phyloP scores from a whole-genome alignment of 805 yeast species.

The Yarrowia keelungensis region DNA sequence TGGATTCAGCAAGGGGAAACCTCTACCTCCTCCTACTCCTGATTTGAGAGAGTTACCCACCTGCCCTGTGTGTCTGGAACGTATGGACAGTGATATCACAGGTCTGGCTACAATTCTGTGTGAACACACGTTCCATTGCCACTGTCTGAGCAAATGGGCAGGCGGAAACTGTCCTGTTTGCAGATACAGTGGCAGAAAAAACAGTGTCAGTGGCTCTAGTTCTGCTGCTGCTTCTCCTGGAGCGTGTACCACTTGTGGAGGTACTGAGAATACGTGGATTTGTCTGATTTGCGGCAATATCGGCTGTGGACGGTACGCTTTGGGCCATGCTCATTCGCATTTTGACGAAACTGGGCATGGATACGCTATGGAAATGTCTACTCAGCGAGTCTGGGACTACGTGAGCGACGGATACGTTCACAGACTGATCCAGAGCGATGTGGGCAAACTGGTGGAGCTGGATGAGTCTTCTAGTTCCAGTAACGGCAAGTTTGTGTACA shows the following conservation, averaged over 20 bases:
- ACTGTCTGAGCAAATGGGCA: conserved; percentile 84
- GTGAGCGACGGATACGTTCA: conserved; percentile 92
- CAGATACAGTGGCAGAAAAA: conserved; percentile 56
- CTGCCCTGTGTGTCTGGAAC: conserved; percentile 90
- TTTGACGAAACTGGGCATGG: conserved; percentile 80
- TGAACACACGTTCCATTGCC: conserved; percentile 92
- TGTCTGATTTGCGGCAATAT: conserved; percentile 88
- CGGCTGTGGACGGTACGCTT: conserved; percentile 90
- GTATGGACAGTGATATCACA: conserved; percentile 80
- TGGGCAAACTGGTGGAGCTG: conserved; percentile 87
- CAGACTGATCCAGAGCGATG: conserved; percentile 78
- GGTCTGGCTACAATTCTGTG: conserved; percentile 89
- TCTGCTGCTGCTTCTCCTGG: neutral
- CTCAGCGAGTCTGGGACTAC: conserved; percentile 94
- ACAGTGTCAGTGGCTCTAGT: neutral
- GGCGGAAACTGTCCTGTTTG: conserved; percentile 93
- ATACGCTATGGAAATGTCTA: conserved; percentile 83
- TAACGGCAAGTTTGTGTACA: conserved; percentile 36
- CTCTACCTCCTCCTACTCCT: conserved; percentile 45
- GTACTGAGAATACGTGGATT: conserved; percentile 76
- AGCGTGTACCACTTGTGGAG: conserved; percentile 63
- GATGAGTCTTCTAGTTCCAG: conserved; percentile 49
- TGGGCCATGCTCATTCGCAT: conserved; percentile 85
- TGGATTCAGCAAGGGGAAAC: conserved; percentile 34
- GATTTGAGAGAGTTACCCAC: conserved; percentile 74